phyloP scores from a whole-genome alignment of 805 yeast species.

The Pichia kluyveri region DNA sequence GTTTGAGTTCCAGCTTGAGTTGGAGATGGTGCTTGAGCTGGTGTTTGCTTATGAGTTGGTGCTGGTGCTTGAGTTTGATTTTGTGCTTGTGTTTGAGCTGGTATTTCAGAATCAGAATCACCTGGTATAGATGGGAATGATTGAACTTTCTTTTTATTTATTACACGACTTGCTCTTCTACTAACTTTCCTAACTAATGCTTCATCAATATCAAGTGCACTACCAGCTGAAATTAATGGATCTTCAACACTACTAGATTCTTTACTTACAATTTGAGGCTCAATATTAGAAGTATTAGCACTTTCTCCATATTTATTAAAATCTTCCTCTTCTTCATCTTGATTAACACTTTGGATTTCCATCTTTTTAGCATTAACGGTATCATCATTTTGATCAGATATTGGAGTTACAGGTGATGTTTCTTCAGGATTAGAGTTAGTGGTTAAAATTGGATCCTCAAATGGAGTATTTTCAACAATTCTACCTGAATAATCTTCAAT shows the following conservation, averaged over 20 bases:
- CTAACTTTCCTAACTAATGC: conserved; percentile 7
- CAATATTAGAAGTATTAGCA: not conserved
- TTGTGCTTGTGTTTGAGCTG: too few species aligned
- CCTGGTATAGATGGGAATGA: not conserved
- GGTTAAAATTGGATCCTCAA: not conserved
- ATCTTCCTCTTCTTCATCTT: not conserved
- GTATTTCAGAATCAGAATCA: too few species aligned
- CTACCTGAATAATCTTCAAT: too few species aligned
- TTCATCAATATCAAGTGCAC: conserved; percentile 12
- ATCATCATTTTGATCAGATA: too few species aligned
- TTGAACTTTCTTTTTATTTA: not conserved
- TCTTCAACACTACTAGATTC: not conserved
- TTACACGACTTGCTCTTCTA: conserved; percentile 3
- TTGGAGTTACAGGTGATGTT: not conserved
- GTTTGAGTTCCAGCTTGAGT: too few species aligned
- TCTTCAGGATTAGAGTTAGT: not conserved
- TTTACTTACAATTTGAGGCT: not conserved
- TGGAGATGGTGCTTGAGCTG: too few species aligned
- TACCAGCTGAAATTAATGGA: conserved; percentile 1
- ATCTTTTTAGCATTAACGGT: too few species aligned
- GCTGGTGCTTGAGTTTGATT: conserved; percentile 1
- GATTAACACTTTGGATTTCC: too few species aligned
- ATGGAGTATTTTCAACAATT: not conserved
- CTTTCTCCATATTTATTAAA: conserved; percentile 2
- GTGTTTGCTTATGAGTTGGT: too few species aligned